Conservation (phyloP, 2,329 filamentous ascomycete genomes). For the Exophiala phaeomuriformis region DNA sequence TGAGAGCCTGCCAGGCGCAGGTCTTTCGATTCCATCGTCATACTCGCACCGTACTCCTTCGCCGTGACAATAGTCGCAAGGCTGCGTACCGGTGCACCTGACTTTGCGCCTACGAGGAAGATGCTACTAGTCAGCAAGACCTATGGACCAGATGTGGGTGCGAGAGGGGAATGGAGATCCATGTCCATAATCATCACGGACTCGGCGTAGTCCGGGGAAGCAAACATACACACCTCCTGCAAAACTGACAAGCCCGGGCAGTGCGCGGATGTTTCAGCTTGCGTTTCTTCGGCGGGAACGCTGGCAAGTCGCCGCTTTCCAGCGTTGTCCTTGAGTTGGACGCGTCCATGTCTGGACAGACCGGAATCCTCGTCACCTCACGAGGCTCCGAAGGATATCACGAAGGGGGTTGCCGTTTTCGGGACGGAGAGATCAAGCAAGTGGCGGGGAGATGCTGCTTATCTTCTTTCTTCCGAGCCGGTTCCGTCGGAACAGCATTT, state of each 20-base stretch:
- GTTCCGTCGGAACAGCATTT: not conserved
- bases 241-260: conserved; percentile 24
- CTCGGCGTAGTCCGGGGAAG: too few species aligned
- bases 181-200: not conserved
- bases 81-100: conserved; percentile 22
- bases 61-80: conserved; percentile 23
- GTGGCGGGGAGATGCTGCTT: not conserved
- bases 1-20: not conserved
- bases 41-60: conserved; percentile 24
- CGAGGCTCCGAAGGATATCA: not conserved
- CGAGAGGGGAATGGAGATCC: not conserved
- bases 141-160: not conserved
- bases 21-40: conserved; percentile 13
- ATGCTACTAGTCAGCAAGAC: not conserved
- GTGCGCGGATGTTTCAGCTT: conserved; percentile 26
- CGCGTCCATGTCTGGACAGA: too few species aligned
- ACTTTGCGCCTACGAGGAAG: conserved; percentile 20
- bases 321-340: not conserved
- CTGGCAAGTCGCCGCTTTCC: conserved; percentile 7
- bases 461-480: not conserved
- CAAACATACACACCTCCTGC: conserved; percentile 20
- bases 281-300: conserved; percentile 21
- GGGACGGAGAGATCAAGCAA: not conserved
- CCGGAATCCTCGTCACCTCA: too few species aligned
- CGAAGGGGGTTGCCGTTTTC: not conserved